Evolutionary conservation across 129 eudicot species (phyloP), one percentile per base, ranked within the genome.

Genomic region (Escallonia rubra): DNA sequence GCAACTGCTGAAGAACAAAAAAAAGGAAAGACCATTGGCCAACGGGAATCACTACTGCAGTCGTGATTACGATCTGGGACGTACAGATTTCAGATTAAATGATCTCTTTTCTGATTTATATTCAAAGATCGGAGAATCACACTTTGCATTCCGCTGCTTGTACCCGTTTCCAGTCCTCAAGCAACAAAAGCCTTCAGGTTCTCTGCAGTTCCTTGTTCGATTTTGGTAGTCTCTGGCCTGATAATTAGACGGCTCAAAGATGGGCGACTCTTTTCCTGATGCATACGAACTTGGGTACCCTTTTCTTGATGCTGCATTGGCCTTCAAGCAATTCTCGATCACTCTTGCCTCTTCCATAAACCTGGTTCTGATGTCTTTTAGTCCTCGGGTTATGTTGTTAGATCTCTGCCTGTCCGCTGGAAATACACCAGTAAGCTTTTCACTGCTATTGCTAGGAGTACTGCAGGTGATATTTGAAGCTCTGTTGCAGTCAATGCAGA

Each of bases 161-260:
- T 64, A 77, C 14, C 13, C 57, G 44, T 68, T 68, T 62, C 64
- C 52, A 59, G 69, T 73, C 59, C 55, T 66, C 47, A 79, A 73
- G 44, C 74, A 79, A 59, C 69, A 62, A 4, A 72, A 72, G 57
- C 50, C 61, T 12, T 86, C 79, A 11, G 76, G 45, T 23, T 64
- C 66, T 11, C 67, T 43, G 62, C 51, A 66, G 64, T 71, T 67
- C 46, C 65, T 54, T 14, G 63, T 78, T 11, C 74, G 78, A 53
- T 70, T 68, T 41, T 78, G 91, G 58, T 84, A 82, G 46, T 79
- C 87, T 65, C 71, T 79, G 67, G 67, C 43, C 50, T 50, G 45
- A 68, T 80, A 80, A 51, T 79, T 76, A 3, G 82, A 71, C 0
- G 97, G 95, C 57, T 87, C 74, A 53, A 90, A 90, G 54, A 87